These are phyloP conservation scores for Xenoacremonium recifei DNA, from an alignment of 2,329 filamentous ascomycete genomes.

Conservation along the genomic window DNA sequence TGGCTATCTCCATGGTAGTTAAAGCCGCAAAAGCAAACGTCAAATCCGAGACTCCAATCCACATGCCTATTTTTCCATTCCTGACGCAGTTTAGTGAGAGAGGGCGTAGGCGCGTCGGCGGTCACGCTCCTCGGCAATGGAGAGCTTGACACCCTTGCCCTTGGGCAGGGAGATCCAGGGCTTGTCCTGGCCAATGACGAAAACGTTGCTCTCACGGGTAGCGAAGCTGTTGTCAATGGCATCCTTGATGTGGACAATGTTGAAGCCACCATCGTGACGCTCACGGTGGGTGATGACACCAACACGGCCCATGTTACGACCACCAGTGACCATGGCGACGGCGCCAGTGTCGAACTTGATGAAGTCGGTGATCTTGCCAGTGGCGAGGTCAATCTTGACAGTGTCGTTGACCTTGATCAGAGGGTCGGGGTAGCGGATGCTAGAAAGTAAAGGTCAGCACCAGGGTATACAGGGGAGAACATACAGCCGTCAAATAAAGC, in stretches of 20 bases:
- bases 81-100: slow-evolving; percentile 46
- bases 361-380: slow-evolving; percentile 97
- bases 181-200: slow-evolving; percentile 98
- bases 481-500: slow-evolving; percentile 55
- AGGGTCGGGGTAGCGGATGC: slow-evolving; percentile 99
- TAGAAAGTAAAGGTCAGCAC: slow-evolving; percentile 48
- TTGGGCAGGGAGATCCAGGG: slow-evolving; percentile 99
- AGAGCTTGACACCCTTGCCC: slow-evolving; percentile 99
- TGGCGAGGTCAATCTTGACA: slow-evolving; percentile 96
- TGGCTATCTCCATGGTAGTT: slow-evolving; percentile 35
- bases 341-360: slow-evolving; percentile 98
- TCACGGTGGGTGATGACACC: slow-evolving; percentile 99
- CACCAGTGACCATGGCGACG: slow-evolving; percentile 98
- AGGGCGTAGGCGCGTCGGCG: slow-evolving; percentile 74
- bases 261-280: slow-evolving; percentile 99
- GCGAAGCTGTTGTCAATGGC: slow-evolving; percentile 99
- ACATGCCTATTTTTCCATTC: slow-evolving; percentile 34
- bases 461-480: slow-evolving; percentile 31
- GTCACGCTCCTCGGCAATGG: slow-evolving; percentile 98
- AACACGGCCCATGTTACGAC: slow-evolving; percentile 99
- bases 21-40: slow-evolving; percentile 33
- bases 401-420: slow-evolving; percentile 99
- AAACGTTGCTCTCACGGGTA: slow-evolving; percentile 99
- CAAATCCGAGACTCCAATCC: slow-evolving; percentile 41
- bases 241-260: slow-evolving; percentile 99